Base-by-base conservation (phyloP, 768 basidiomycete species). In the Boletus subcaerulescens region DNA sequence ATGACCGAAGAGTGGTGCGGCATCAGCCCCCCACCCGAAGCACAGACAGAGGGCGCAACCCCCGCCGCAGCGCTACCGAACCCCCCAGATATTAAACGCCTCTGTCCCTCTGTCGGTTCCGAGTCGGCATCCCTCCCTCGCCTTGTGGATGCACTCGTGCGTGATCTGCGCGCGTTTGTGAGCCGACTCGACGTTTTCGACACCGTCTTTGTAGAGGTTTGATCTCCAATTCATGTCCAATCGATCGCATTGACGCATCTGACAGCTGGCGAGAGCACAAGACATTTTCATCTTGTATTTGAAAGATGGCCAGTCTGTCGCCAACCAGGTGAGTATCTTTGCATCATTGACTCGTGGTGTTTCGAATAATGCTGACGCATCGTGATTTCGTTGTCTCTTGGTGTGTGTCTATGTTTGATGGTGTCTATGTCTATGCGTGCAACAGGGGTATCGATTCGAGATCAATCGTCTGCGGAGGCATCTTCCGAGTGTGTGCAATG, bases 221-320 rank as follows among this genome's bases (percentile, higher is more conserved):
- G 48, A 5, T 45, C 22, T 15, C 13, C 11, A 20, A 9, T 4
- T 3, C 24, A 3, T 20, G 9, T 24, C 22, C 26, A 5, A 12
- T 15, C 10, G 3, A 13, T 22, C 5, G 20, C 18, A 5, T 4
- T 45, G n/a, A 55, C 20, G 0, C 11, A 11, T 10, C 17, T 24
- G 11, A 31, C 26, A 64, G 63, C 12, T 64, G 42, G 44, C 54
- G n/a, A 52, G 63, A 35, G 54, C 51, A 29, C 63, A 64, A 43
- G 62, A 61, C 22, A 41, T 59, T 13, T 45, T 61, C 12, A 8
- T 64, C 20, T 2, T 64, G n/a, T 59, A 59, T 43, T 38, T 64
- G 42, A 65, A 64, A 41, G 63, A 65, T 22, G 60, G 63, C 13
- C 60, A 54, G 43, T 62, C 63, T 14, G 24, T 46, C 14, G 31